These are phyloP conservation scores for Asterophora parasitica DNA, from an alignment of 768 basidiomycete genomes.

Conservation along the genomic window DNA sequence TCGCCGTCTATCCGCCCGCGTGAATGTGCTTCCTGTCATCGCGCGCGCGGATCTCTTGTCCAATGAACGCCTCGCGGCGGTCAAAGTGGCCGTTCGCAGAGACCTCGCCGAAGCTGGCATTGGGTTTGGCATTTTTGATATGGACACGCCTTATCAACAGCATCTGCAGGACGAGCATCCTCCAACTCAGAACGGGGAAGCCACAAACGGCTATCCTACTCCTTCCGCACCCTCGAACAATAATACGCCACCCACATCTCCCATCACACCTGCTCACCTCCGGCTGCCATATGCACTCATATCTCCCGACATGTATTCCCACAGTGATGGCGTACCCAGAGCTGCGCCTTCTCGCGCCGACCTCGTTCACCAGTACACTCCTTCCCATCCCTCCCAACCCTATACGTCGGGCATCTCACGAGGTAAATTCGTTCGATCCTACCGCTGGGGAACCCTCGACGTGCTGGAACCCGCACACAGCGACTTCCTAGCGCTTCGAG, in stretches of 20 bases:
- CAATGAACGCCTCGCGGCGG: constrained; percentile 73
- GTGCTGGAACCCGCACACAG: constrained; percentile 74
- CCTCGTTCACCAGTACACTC: constrained; percentile 69
- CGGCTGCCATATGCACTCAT: constrained; percentile 82
- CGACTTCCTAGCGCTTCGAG: constrained; percentile 74
- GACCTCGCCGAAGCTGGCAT: constrained; percentile 83
- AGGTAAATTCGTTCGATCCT: constrained; percentile 65
- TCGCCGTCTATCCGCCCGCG: constrained; percentile 71
- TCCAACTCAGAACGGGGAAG: constrained; percentile 44
- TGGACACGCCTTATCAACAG: constrained; percentile 51
- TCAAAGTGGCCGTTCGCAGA: constrained; percentile 75
- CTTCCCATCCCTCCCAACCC: constrained; percentile 37
- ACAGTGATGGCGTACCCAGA: constrained; percentile 73
- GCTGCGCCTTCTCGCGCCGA: constrained; percentile 60
- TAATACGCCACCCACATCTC: constrained; percentile 65
- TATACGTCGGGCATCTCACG: constrained; percentile 43
- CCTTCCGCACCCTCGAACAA: constrained; percentile 42
- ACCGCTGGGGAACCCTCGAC: constrained; percentile 83
- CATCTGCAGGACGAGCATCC: constrained; percentile 41
- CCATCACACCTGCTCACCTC: constrained; percentile 52
- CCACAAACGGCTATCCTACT: constrained; percentile 45
- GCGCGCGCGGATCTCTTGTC: constrained; percentile 78
- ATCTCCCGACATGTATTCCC: constrained; percentile 79
- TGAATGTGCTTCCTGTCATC: constrained; percentile 86
- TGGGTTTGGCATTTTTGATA: constrained; percentile 87